These are phyloP conservation scores for Penicillium cataractarum DNA, from an alignment of 495 filamentous ascomycete species.

Conservation along the genomic window DNA sequence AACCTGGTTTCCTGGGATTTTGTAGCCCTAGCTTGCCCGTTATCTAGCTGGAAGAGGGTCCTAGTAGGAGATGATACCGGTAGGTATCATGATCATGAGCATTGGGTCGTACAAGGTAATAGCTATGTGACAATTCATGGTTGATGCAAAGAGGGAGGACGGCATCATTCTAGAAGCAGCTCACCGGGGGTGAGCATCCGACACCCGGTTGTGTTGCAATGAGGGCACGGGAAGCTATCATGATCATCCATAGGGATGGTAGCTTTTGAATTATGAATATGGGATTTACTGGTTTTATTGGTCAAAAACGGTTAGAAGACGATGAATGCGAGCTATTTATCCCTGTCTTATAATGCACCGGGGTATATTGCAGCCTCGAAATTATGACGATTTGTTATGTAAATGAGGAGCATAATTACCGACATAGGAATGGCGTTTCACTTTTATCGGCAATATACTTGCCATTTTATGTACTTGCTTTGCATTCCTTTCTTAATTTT, in stretches of 20 bases:
- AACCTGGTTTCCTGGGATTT: not conserved
- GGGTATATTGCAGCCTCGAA: not conserved
- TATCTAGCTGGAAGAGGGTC: not conserved
- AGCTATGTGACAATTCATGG: not conserved
- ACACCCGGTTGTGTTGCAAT: not conserved
- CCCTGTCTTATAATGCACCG: not conserved
- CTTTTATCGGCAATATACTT: not conserved
- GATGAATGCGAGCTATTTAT: not conserved
- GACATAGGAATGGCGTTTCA: not conserved
- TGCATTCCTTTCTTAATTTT: not conserved
- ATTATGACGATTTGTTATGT: not conserved
- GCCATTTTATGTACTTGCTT: not conserved
- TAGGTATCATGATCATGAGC: not conserved
- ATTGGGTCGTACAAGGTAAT: not conserved
- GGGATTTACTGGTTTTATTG: not conserved
- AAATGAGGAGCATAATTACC: not conserved
- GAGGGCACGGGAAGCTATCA: not conserved
- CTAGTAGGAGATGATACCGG: not conserved
- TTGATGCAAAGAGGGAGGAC: not conserved
- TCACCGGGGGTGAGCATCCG: not conserved
- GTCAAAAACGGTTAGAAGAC: not conserved
- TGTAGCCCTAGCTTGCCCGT: not conserved
- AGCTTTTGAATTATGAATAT: not conserved
- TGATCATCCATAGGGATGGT: not conserved
- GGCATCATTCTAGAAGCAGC: slow-evolving; percentile 2